Evolutionary conservation across 768 basidiomycete genomes (phyloP).

Genomic region (Suillus discolor): DNA sequence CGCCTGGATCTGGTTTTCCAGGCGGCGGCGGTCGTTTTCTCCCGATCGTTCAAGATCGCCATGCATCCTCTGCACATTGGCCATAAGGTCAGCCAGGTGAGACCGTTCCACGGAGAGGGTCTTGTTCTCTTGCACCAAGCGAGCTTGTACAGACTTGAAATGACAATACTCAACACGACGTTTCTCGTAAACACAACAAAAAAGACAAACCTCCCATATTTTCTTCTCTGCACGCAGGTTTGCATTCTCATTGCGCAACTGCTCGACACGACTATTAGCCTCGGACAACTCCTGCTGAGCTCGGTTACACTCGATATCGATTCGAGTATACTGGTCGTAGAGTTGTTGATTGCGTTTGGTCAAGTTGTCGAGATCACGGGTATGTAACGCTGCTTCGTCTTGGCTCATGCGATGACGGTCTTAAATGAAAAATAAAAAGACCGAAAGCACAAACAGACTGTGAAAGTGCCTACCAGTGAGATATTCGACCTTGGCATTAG

Average conservation of each 20-base stretch:
- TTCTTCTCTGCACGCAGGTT: conserved; percentile 93
- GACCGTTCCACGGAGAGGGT: conserved; percentile 78
- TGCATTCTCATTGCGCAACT: conserved; percentile 81
- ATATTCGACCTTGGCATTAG: conserved; percentile 80
- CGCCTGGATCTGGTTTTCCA: conserved; percentile 80
- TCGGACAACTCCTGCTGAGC: conserved; percentile 66
- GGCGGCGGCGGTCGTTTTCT: conserved; percentile 77
- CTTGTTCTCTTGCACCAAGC: conserved; percentile 86
- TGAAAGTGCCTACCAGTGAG: conserved; percentile 58
- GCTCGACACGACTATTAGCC: conserved; percentile 65
- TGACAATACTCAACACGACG: conserved; percentile 11
- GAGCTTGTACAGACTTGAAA: conserved; percentile 71
- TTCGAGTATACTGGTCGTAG: conserved; percentile 70
- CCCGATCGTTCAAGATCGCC: conserved; percentile 82
- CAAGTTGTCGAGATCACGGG: conserved; percentile 65
- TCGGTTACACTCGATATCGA: conserved; percentile 75
- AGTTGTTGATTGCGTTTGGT: conserved; percentile 71
- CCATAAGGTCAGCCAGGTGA: conserved; percentile 84
- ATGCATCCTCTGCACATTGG: conserved; percentile 89
- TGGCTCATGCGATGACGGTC: conserved; percentile 73
- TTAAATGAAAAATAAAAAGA: conserved; percentile 28
- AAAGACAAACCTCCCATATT: conserved; percentile 80
- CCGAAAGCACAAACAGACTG: conserved; percentile 5
- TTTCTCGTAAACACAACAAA: background rate
- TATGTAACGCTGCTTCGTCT: conserved; percentile 65